These are phyloP conservation scores for Aspergillus bombycis DNA, from an alignment of 2,329 filamentous ascomycete species.

Conservation along the genomic window DNA sequence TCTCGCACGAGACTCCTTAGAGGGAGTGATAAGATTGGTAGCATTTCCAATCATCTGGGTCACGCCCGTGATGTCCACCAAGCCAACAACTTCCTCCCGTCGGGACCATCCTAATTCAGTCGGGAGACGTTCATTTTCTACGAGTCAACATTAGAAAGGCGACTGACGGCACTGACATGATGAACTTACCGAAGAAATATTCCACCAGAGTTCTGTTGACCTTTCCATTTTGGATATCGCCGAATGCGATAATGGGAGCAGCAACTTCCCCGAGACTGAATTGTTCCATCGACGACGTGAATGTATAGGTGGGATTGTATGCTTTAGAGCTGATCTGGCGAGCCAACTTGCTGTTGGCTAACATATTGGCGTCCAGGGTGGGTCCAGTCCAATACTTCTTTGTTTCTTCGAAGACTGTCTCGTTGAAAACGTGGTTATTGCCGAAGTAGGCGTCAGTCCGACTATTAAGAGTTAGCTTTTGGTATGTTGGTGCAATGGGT, in stretches of 20 bases:
- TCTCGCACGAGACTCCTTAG: neutral
- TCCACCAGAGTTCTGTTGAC: constrained; percentile 38
- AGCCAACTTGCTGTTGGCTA: constrained; percentile 52
- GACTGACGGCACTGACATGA: constrained; percentile 41
- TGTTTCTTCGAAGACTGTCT: constrained; percentile 48
- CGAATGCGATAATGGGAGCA: constrained; percentile 56
- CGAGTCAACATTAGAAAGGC: neutral
- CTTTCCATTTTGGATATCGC: constrained; percentile 44
- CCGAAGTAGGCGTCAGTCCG: constrained; percentile 56
- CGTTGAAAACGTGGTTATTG: constrained; percentile 57
- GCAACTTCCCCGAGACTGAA: constrained; percentile 57
- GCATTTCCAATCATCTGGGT: constrained; percentile 17
- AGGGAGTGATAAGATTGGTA: constrained; percentile 28
- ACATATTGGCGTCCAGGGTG: constrained; percentile 44
- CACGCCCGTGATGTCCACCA: constrained; percentile 15
- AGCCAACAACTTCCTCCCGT: constrained; percentile 17
- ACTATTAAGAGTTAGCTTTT: constrained; percentile 26
- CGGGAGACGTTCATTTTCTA: constrained; percentile 50
- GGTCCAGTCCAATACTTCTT: constrained; percentile 52
- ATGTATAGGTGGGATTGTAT: constrained; percentile 53
- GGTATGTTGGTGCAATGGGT: neutral
- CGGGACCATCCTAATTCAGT: constrained; percentile 46
- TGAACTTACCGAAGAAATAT: constrained; percentile 26
- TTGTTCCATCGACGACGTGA: constrained; percentile 45
- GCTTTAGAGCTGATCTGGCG: constrained; percentile 51